phyloP scores from a whole-genome alignment of 768 basidiomycete genomes.

The Amanita pallidorosea region DNA sequence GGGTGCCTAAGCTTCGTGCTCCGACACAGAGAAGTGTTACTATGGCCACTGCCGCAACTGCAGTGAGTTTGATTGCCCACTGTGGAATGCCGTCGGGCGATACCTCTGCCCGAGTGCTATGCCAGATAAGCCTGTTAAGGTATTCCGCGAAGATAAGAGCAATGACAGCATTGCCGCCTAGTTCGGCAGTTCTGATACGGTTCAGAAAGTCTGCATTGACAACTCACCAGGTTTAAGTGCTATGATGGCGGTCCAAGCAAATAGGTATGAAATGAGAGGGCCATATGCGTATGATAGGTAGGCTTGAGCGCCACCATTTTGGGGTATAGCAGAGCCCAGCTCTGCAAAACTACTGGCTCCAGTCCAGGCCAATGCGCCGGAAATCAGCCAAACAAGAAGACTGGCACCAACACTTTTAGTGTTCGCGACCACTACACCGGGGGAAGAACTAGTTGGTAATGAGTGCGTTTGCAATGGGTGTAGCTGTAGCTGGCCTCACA shows the following conservation, averaged over 20 bases:
- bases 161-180: constrained; percentile 74
- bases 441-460: constrained; percentile 58
- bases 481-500: constrained; percentile 36
- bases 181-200: background rate
- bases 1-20: constrained; percentile 66
- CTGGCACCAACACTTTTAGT: constrained; percentile 86
- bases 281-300: constrained; percentile 88
- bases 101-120: constrained; percentile 56
- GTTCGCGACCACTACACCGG: constrained; percentile 85
- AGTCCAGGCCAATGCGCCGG: constrained; percentile 87
- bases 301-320: constrained; percentile 63
- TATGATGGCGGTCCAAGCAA: constrained; percentile 90
- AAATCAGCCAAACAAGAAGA: constrained; percentile 71
- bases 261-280: constrained; percentile 80
- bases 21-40: constrained; percentile 75
- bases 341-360: constrained; percentile 93
- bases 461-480: background rate
- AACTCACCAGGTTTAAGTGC: constrained; percentile 70
- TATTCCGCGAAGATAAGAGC: constrained; percentile 90
- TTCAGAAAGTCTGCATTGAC: background rate
- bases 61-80: constrained; percentile 88
- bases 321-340: constrained; percentile 79
- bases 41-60: constrained; percentile 55
- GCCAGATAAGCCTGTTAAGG: constrained; percentile 80
- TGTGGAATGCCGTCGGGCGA: constrained; percentile 75